These are phyloP conservation scores for Pythium rishiriense DNA, from an alignment of 352 stramenopile genomes.

Conservation along the genomic window DNA sequence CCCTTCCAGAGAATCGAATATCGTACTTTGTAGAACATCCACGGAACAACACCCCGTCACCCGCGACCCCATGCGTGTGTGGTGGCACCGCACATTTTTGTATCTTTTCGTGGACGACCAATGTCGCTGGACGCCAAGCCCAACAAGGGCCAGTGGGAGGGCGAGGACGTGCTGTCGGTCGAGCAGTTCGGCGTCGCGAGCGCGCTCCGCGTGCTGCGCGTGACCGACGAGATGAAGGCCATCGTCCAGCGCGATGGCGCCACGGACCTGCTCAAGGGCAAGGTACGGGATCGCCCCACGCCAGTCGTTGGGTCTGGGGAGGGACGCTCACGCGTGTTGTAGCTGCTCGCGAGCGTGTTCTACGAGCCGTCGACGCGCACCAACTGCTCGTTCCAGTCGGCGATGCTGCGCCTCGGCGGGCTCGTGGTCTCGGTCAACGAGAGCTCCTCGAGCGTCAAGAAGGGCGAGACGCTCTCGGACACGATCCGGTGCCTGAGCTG, in stretches of 20 bases:
- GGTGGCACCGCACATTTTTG: conserved; percentile 15
- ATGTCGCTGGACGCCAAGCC: conserved; percentile 60
- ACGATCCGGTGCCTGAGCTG: conserved; percentile 96
- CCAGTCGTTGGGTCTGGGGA: neutral
- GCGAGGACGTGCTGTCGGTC: conserved; percentile 78
- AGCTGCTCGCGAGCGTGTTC: conserved; percentile 96
- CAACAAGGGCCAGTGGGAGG: conserved; percentile 53
- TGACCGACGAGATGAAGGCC: conserved; percentile 83
- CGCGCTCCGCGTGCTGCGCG: conserved; percentile 64
- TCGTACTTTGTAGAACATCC: conserved; percentile 21
- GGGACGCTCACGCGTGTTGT: neutral
- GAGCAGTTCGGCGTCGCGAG: conserved; percentile 77
- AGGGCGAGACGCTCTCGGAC: conserved; percentile 98
- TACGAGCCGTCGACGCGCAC: conserved; percentile 98
- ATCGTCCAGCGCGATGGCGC: conserved; percentile 75
- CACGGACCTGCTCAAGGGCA: conserved; percentile 82
- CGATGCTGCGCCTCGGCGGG: conserved; percentile 96
- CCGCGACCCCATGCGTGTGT: neutral
- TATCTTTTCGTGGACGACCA: neutral
- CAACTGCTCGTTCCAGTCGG: conserved; percentile 97
- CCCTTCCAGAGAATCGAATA: conserved; percentile 14
- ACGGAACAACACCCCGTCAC: conserved; percentile 2
- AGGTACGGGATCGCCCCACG: conserved; percentile 33
- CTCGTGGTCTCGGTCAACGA: conserved; percentile 95
- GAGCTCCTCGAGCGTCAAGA: conserved; percentile 94